Evolutionary conservation across 2,329 filamentous ascomycete genomes (phyloP).

Genomic region (Thelonectria rubi): DNA sequence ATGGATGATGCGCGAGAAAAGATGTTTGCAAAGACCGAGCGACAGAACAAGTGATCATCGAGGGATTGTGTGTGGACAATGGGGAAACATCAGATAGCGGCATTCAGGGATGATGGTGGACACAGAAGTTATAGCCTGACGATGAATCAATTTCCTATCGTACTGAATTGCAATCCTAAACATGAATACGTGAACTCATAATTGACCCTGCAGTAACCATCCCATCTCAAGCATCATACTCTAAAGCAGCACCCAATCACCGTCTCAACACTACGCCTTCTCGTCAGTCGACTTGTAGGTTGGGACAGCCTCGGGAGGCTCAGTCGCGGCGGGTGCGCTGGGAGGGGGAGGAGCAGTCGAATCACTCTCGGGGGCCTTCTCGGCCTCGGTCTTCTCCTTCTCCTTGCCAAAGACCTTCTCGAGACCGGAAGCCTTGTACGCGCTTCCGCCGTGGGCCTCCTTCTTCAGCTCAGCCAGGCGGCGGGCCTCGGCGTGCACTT

Average conservation of each 20-base stretch:
- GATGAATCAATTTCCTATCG: slow-evolving; percentile 26
- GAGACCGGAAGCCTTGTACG: slow-evolving; percentile 67
- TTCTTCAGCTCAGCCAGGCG: slow-evolving; percentile 90
- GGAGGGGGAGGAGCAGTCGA: slow-evolving; percentile 32
- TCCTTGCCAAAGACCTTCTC: slow-evolving; percentile 67
- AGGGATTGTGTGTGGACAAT: background rate
- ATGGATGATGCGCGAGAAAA: slow-evolving; percentile 69
- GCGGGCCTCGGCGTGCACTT: slow-evolving; percentile 91
- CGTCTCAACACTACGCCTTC: slow-evolving; percentile 26
- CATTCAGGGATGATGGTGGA: background rate
- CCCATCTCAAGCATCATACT: background rate
- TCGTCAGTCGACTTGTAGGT: slow-evolving; percentile 38
- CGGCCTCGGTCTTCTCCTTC: slow-evolving; percentile 46
- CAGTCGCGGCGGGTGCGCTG: slow-evolving; percentile 21
- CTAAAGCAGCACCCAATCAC: background rate
- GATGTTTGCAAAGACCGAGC: slow-evolving; percentile 65
- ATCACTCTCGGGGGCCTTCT: slow-evolving; percentile 20
- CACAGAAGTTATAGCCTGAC: slow-evolving; percentile 16
- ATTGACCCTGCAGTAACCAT: slow-evolving; percentile 8
- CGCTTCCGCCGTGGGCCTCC: slow-evolving; percentile 65
- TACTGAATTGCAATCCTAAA: slow-evolving; percentile 27
- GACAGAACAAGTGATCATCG: slow-evolving; percentile 23
- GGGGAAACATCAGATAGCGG: background rate
- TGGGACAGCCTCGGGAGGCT: slow-evolving; percentile 37
- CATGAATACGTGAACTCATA: slow-evolving; percentile 36